A percentile compares a stretch with the other conserved stretches of the same genome.
These are phyloP conservation scores for Ophiocordyceps robertsii DNA, from an alignment of 2,329 filamentous ascomycete genomes.

Conservation along the genomic window DNA sequence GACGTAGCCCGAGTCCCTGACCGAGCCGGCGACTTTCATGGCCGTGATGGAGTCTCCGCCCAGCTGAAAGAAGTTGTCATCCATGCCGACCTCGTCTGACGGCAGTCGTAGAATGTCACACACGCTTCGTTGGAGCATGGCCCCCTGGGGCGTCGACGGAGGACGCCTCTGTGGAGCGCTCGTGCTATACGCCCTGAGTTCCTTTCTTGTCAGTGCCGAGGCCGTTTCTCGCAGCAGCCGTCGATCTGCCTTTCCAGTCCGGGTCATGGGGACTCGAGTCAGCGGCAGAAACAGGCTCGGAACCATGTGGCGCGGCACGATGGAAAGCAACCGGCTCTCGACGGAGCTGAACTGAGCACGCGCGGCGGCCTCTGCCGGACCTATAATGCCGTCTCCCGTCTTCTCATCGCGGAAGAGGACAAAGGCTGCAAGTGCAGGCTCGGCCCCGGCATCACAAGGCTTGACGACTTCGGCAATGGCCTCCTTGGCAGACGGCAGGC, in stretches of 20 bases:
- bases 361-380: neutral
- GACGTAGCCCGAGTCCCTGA: neutral
- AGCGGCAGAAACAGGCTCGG: conserved; percentile 4
- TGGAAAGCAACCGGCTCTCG: neutral
- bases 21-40: conserved; percentile 1
- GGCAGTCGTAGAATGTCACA: neutral
- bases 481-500: neutral
- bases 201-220: neutral
- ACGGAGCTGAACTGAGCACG: neutral
- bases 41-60: no score
- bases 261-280: neutral
- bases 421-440: conserved; percentile 1
- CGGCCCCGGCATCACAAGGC: neutral
- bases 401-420: neutral
- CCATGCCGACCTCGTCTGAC: neutral
- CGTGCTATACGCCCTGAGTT: neutral
- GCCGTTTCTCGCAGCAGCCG: neutral
- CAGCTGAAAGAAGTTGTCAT: no score
- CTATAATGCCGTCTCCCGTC: neutral
- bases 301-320: conserved; percentile 4
- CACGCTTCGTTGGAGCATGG: neutral
- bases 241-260: conserved; percentile 1
- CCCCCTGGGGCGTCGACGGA: neutral
- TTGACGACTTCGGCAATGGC: conserved; percentile 2
- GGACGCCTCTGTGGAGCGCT: neutral